Base-by-base conservation (phyloP, 2,329 filamentous ascomycete genomes). In the Paraphaeosphaeria sporulosa region DNA sequence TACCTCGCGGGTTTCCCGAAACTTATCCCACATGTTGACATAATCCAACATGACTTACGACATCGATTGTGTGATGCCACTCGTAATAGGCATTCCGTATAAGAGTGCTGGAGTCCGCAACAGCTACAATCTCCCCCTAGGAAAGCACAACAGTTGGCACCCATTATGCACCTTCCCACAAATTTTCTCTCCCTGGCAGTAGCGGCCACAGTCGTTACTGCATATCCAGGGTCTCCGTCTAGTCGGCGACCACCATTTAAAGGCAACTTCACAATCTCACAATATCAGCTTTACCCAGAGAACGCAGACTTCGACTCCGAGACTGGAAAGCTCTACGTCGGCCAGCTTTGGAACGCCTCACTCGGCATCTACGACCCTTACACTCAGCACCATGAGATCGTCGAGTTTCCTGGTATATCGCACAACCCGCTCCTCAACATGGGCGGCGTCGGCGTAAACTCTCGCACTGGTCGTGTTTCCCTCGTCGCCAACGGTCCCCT, bases 321-420 rank as follows among this genome's bases (percentile, higher is more conserved):
- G 23, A 40, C 40, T 30, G 64, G 65, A 55, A 59, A 62, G 44
- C 62, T 68, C 9, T 68, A 63, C 50, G 52, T 68, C 27, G 34
- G 65, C 30, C 62, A 66, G 50, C 58, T 68, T 21, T 68, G 59
- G 58, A 68, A 68, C 52, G 63, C 65, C n/a, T 66, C 65, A 17
- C 58, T 68, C 12, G 65, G 60, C 21, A 64, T 66, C 57, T 65
- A 66, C 58, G 60, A 66, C 55, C 64, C 64, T 23, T 68, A 66
- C 57, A 63, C 57, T 13, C 13, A 55, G n/a, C 34, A 47, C 4
- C 55, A 64, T 42, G 55, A 60, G 21, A 58, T 50, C 54, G 43
- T 68, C 30, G 58, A 61, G 13, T 68, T 68, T 54, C 44, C 42
- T 2, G 55, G 52, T 32, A 66, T 68, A 21, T 47, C 55, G 2